Conservation (phyloP, 257 asterid genomes). For the Lantana camara region DNA sequence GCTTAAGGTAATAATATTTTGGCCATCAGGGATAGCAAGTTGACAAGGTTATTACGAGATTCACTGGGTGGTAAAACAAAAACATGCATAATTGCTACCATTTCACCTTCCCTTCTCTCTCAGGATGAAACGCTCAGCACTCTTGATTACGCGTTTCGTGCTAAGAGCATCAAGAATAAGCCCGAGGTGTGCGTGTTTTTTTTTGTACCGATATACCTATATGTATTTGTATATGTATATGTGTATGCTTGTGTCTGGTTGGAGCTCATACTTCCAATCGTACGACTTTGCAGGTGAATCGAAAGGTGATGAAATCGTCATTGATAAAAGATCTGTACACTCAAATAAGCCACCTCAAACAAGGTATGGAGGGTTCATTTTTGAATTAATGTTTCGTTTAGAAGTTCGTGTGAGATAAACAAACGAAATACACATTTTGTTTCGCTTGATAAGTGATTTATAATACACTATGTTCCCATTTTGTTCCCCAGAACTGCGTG, state of each 20-base stretch:
- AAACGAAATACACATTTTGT: neutral
- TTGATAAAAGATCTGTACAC: slow-evolving; percentile 44
- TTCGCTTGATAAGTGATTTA: neutral
- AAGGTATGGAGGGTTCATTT: slow-evolving; percentile 36
- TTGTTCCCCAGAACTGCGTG: slow-evolving; percentile 40
- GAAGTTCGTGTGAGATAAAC: neutral
- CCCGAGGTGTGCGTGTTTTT: slow-evolving; percentile 48
- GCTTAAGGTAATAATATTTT: neutral
- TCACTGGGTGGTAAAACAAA: slow-evolving; percentile 67
- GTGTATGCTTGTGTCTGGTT: too few species aligned
- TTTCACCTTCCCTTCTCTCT: slow-evolving; percentile 62
- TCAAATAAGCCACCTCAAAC: slow-evolving; percentile 49
- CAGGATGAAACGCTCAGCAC: slow-evolving; percentile 70
- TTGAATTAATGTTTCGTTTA: neutral
- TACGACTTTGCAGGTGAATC: slow-evolving; percentile 44
- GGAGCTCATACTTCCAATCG: neutral
- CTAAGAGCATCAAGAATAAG: slow-evolving; percentile 59
- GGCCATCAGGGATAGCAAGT: slow-evolving; percentile 59
- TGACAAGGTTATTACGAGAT: slow-evolving; percentile 63
- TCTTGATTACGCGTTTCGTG: slow-evolving; percentile 61
- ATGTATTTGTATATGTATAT: too few species aligned
- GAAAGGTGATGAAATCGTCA: slow-evolving; percentile 48
- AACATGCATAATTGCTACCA: slow-evolving; percentile 62
- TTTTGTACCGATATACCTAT: too few species aligned
- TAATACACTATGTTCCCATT: neutral